Base-by-base conservation (phyloP, 2,329 filamentous ascomycete genomes). In the Rutstroemia sp. region DNA sequence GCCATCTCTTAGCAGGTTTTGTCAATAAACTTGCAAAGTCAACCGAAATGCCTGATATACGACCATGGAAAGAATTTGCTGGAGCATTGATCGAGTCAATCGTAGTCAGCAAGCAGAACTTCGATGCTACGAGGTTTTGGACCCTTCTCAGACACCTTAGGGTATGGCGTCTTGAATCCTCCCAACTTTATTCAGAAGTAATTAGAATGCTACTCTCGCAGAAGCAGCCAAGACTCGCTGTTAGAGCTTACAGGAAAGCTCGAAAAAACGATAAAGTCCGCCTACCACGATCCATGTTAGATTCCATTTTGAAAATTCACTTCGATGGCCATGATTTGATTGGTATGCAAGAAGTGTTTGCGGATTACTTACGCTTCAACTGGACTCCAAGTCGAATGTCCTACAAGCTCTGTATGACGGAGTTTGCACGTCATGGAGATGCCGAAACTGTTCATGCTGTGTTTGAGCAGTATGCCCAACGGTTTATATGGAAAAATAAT, bases 371-470 rank as follows among this genome's bases (percentile, higher is more conserved):
- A 47, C 61, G 62, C 21, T 63, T 65, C 34, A 64, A 68, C 52
- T 57, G 49, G 34, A 61, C 59, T 47, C 71, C 71, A 16, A 66
- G 62, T 44, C 52, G 59, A 19, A 34, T 46, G 23, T 64, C 69
- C 8, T 71, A 71, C 51, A 64, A 57, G 42, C 67, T 58, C 62
- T 77, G 62, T 59, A 62, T 71, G 60, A 67, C 65, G 8, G 71
- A 70, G 10, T 76, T 77, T 63, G 74, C 79, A 38, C 66, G 68
- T 41, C 70, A 72, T 53, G 78, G 78, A 25, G 74, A 81, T 60
- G 70, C 72, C 14, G 61, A 64, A 23, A 72, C 71, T 19, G 74
- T 79, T 30, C 64, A 75, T 42, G 65, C 69, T 37, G 56, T 79
- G 7, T 80, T 79, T 59, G 63, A 75, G 8, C 70, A 72, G 41